A percentile compares a stretch with the other conserved stretches of the same genome.
These are phyloP conservation scores for Striga hermonthica DNA, from an alignment of 305 asterid species.

Conservation along the genomic window DNA sequence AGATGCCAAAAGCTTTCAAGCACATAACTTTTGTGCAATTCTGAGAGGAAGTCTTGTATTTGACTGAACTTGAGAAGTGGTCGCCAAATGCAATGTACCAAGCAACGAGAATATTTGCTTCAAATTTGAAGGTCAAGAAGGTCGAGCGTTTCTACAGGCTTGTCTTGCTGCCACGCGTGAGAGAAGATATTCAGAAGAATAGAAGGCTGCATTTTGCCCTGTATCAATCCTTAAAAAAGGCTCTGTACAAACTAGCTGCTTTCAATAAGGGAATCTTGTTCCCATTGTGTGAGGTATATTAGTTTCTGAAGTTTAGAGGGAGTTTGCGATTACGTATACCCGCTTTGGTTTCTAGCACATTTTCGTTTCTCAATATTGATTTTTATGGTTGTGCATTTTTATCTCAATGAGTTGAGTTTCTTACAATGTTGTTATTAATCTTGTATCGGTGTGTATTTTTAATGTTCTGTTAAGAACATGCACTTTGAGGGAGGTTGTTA, in stretches of 20 bases:
- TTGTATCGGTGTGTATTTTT: background rate
- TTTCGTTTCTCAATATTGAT: too few relatives aligned
- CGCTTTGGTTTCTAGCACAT: slow-evolving; percentile 12
- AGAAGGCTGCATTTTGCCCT: slow-evolving; percentile 87
- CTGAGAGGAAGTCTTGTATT: slow-evolving; percentile 84
- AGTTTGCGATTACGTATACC: slow-evolving; percentile 11
- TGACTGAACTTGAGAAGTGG: slow-evolving; percentile 96
- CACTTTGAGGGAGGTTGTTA: slow-evolving; percentile 72
- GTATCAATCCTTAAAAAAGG: slow-evolving; percentile 81
- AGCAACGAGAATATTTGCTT: slow-evolving; percentile 91
- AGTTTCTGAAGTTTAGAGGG: slow-evolving; percentile 10
- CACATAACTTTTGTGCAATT: slow-evolving; percentile 68
- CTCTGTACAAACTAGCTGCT: slow-evolving; percentile 90
- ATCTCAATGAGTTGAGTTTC: slow-evolving; percentile 8
- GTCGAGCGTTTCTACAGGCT: slow-evolving; percentile 82
- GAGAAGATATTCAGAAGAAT: slow-evolving; percentile 82
- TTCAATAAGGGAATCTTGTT: slow-evolving; percentile 87
- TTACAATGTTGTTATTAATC: background rate
- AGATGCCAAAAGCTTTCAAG: slow-evolving; percentile 92
- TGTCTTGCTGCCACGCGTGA: slow-evolving; percentile 88
- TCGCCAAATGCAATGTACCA: slow-evolving; percentile 95
- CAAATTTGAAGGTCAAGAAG: slow-evolving; percentile 79
- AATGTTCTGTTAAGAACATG: slow-evolving; percentile 47
- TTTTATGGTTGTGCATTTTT: background rate
- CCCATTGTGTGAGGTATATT: slow-evolving; percentile 81